These are phyloP conservation scores for Endocarpon pusillum DNA, from an alignment of 495 filamentous ascomycete genomes.

Conservation along the genomic window DNA sequence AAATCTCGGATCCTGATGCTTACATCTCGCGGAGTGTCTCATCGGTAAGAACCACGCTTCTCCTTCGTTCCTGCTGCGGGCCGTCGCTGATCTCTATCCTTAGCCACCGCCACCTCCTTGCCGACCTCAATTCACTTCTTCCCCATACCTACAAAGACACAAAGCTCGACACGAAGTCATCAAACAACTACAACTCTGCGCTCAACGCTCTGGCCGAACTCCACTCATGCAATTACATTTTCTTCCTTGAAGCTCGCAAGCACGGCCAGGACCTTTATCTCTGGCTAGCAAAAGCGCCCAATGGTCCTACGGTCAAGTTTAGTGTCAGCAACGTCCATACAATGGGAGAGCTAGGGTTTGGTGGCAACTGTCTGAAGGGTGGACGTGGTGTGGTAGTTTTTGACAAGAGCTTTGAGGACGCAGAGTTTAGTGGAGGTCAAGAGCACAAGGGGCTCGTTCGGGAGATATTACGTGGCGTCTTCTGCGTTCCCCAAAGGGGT, in stretches of 20 bases:
- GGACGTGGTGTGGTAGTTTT: slow-evolving; percentile 91
- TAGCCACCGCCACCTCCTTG: slow-evolving; percentile 83
- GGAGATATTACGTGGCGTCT: slow-evolving; percentile 80
- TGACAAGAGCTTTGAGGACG: slow-evolving; percentile 64
- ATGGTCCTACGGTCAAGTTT: slow-evolving; percentile 81
- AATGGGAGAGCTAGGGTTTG: slow-evolving; percentile 91
- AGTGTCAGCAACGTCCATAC: slow-evolving; percentile 56
- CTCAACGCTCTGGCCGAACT: slow-evolving; percentile 94
- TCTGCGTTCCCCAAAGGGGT: slow-evolving; percentile 71
- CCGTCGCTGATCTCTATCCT: slow-evolving; percentile 4
- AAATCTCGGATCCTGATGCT: slow-evolving; percentile 66
- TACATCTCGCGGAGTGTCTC: slow-evolving; percentile 76
- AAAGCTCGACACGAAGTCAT: slow-evolving; percentile 88
- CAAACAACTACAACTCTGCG: slow-evolving; percentile 50
- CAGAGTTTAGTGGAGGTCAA: slow-evolving; percentile 28
- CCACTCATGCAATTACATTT: slow-evolving; percentile 96
- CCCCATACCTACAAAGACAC: slow-evolving; percentile 87
- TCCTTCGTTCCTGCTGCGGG: slow-evolving; percentile 4
- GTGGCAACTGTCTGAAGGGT: slow-evolving; percentile 90
- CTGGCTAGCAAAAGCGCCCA: slow-evolving; percentile 86
- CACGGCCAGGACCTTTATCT: slow-evolving; percentile 77
- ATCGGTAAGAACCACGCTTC: slow-evolving; percentile 41
- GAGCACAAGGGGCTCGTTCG: slow-evolving; percentile 29
- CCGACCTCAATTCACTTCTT: slow-evolving; percentile 75
- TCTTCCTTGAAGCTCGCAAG: slow-evolving; percentile 94